phyloP scores from a whole-genome alignment of 2,329 filamentous ascomycete genomes.

The Fusarium nygamai region DNA sequence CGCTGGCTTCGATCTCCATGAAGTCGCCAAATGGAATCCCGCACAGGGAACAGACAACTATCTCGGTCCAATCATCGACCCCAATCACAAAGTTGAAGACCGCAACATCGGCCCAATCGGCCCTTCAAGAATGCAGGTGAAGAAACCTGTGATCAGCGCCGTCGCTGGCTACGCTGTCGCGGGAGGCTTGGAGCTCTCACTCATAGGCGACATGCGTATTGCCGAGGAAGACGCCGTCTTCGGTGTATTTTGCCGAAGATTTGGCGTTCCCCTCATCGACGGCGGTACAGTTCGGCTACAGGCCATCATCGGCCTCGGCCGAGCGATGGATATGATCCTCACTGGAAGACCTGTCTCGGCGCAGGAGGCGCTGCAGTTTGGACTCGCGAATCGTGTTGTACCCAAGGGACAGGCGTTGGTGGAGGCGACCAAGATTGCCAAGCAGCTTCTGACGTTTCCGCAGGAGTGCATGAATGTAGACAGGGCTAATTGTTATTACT shows the following conservation, averaged over 20 bases:
- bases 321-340: conserved; percentile 18
- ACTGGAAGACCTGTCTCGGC: background rate
- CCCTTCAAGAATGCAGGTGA: background rate
- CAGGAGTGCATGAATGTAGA: conserved; percentile 14
- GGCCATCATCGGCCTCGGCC: conserved; percentile 2
- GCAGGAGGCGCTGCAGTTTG: conserved; percentile 16
- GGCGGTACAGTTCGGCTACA: conserved; percentile 14
- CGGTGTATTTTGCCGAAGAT: conserved; percentile 12
- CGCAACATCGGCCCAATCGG: background rate
- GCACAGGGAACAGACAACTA: background rate
- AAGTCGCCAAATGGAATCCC: conserved; percentile 2
- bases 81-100: background rate
- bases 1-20: conserved; percentile 13
- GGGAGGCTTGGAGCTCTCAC: background rate
- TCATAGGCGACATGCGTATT: conserved; percentile 7
- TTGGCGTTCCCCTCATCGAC: conserved; percentile 16
- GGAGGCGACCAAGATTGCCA: conserved; percentile 17
- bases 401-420: background rate
- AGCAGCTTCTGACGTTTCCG: conserved; percentile 2
- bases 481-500: conserved; percentile 2
- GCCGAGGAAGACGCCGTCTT: conserved; percentile 4
- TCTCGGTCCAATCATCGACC: background rate
- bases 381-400: conserved; percentile 3
- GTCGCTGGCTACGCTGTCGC: conserved; percentile 5
- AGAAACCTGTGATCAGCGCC: conserved; percentile 14